These are phyloP conservation scores for Cladorrhinum sp. DNA, from an alignment of 2,329 filamentous ascomycete genomes.

Conservation along the genomic window DNA sequence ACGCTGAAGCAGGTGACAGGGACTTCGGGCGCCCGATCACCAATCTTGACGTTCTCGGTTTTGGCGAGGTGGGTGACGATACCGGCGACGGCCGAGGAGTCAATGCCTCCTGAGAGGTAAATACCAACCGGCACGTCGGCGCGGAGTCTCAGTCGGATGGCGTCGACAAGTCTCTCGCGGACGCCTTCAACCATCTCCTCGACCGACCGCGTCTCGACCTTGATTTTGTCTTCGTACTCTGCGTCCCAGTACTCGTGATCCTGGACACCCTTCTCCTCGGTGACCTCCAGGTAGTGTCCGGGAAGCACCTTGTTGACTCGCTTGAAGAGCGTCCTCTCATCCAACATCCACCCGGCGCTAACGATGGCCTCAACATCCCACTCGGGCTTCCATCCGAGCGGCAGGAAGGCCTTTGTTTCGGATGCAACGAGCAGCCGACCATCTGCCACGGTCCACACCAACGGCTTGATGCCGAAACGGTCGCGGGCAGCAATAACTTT, in stretches of 20 bases:
- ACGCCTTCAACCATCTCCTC: constrained; percentile 51
- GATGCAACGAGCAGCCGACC: constrained; percentile 44
- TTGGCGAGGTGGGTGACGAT: constrained; percentile 50
- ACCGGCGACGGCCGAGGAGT: constrained; percentile 55
- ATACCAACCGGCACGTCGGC: constrained; percentile 57
- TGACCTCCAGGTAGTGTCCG: constrained; percentile 41
- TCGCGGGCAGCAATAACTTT: constrained; percentile 46
- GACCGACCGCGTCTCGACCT: constrained; percentile 40
- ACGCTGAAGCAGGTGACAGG: constrained; percentile 44
- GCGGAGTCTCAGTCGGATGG: constrained; percentile 50
- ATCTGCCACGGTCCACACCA: constrained; percentile 46
- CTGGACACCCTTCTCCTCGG: constrained; percentile 35
- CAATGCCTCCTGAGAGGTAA: constrained; percentile 55
- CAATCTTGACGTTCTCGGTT: constrained; percentile 42
- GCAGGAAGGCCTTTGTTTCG: constrained; percentile 52
- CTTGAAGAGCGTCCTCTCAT: constrained; percentile 48
- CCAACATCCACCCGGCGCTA: constrained; percentile 43
- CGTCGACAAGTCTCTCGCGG: constrained; percentile 47
- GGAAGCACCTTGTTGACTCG: constrained; percentile 43
- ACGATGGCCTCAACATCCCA: constrained; percentile 50
- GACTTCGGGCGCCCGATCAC: constrained; percentile 36
- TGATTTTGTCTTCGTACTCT: constrained; percentile 47
- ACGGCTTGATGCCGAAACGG: constrained; percentile 55
- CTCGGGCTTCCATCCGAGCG: constrained; percentile 48
- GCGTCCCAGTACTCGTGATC: constrained; percentile 51